Conservation (phyloP, 257 asterid species). For the Lantana camara region DNA sequence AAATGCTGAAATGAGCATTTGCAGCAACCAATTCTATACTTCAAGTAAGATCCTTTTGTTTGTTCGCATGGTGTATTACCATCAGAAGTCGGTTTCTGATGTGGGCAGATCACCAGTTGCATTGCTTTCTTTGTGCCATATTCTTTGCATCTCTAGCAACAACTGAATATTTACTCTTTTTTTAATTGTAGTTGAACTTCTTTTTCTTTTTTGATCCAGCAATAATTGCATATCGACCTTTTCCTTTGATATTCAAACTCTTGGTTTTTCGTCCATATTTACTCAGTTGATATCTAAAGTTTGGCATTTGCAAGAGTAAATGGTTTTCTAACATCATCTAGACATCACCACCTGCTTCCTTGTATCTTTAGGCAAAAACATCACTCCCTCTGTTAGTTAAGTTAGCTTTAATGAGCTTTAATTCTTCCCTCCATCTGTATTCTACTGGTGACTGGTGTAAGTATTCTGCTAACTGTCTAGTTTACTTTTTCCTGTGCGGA, state of each 20-base stretch:
- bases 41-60: conserved; percentile 12
- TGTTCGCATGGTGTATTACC: not conserved
- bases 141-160: conserved; percentile 1
- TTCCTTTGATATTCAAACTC: too few relatives aligned
- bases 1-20: not conserved
- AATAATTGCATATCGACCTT: too few relatives aligned
- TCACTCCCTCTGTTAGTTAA: not conserved
- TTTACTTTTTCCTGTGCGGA: not conserved
- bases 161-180: not conserved
- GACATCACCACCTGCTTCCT: not conserved
- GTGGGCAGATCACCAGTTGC: conserved; percentile 12
- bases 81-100: not conserved
- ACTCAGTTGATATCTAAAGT: not conserved
- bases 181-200: too few relatives aligned
- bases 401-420: conserved; percentile 11
- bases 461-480: conserved; percentile 1
- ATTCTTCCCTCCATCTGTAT: not conserved
- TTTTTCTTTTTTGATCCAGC: not conserved
- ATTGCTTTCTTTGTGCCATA: conserved; percentile 12
- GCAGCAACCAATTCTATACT: not conserved
- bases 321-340: not conserved
- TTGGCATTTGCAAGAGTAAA: not conserved
- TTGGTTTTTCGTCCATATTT: not conserved
- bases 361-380: not conserved
- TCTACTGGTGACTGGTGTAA: not conserved